Evolutionary conservation across 2,329 filamentous ascomycete species (phyloP), one percentile per base, ranked within the genome.

Genomic region (Ascochyta rabiei): DNA sequence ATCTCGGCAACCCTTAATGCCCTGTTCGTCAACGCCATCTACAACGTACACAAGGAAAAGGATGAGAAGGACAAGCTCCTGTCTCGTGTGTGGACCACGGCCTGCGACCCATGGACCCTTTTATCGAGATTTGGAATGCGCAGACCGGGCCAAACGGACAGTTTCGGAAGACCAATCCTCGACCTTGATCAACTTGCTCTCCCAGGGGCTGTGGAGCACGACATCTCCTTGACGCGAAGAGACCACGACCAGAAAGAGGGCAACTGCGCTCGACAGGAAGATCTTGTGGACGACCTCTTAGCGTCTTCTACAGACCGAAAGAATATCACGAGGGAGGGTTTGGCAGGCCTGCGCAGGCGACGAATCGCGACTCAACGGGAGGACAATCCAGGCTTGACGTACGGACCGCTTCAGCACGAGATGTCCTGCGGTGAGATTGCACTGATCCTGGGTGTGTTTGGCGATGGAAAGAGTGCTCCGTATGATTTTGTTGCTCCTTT

Each of bases 141-240:
- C 9, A 44, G 28, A 34, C 38, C 43, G 12, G 41, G 28, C 4
- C 53, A 56, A 21, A 35, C 26, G n/a, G 48, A 56, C 26, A 30
- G 13, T 8, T 13, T 16, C 8, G 53, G 48, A 3, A 43, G 38
- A 30, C 43, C 39, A 4, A 39, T 53, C 2, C 44, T 56, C 2
- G 50, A 58, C 10, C 46, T 58, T 2, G 55, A 58, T 16, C 55
- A 58, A 15, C 42, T 54, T 1, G 50, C 55, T 6, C 41, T 54
- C 5, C 50, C 33, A 18, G 50, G 55, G 1, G 55, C 50, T 2
- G 46, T 54, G 18, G 55, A 58, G 19, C 55, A 58, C 26, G 50
- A 54, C 23, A 47, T 58, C 5, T 58, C 55, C 5, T 30, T 58
- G 19, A 48, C 50, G 16, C 37, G 55, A 3, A 43, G 55, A 10